Percentiles rank a stretch among this genome's conserved stretches.
Conservation (phyloP, 1,139 yeast genomes). For the Saccharomyces hybrid region DNA sequence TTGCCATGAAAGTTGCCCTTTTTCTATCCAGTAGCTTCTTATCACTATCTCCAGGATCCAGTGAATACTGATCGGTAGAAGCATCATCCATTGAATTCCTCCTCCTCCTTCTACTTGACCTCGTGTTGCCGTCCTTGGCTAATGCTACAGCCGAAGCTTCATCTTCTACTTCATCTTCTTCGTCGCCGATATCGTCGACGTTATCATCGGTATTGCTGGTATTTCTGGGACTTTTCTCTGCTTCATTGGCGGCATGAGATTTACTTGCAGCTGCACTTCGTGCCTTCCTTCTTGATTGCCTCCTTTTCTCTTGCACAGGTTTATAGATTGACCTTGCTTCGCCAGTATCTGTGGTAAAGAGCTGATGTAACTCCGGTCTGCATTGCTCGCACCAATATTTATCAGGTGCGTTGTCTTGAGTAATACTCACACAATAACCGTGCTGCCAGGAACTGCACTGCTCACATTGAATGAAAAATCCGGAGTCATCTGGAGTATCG, state of each 20-base stretch:
- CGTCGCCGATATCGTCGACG: conserved; percentile 4
- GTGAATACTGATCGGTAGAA: background rate
- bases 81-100: background rate
- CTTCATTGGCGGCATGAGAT: conserved; percentile 18
- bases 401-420: conserved; percentile 62
- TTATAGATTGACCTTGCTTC: conserved; percentile 35
- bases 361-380: conserved; percentile 69
- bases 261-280: conserved; percentile 10
- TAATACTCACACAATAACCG: conserved; percentile 80
- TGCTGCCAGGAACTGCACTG: conserved; percentile 95
- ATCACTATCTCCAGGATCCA: background rate
- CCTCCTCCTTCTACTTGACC: conserved; percentile 4
- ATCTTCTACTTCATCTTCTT: background rate
- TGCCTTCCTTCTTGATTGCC: conserved; percentile 12
- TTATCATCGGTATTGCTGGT: conserved; percentile 9
- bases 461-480: conserved; percentile 77
- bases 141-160: background rate
- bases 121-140: conserved; percentile 4
- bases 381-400: conserved; percentile 91
- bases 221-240: conserved; percentile 7
- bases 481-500: conserved; percentile 46
- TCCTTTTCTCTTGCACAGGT: conserved; percentile 33
- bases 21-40: conserved; percentile 20
- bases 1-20: conserved; percentile 33
- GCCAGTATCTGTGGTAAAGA: conserved; percentile 39